A percentile compares a stretch with the other conserved stretches of the same genome.
Evolutionary conservation across 192 early-diverging fungal genomes (phyloP).

Genomic region (Podila horticola): DNA sequence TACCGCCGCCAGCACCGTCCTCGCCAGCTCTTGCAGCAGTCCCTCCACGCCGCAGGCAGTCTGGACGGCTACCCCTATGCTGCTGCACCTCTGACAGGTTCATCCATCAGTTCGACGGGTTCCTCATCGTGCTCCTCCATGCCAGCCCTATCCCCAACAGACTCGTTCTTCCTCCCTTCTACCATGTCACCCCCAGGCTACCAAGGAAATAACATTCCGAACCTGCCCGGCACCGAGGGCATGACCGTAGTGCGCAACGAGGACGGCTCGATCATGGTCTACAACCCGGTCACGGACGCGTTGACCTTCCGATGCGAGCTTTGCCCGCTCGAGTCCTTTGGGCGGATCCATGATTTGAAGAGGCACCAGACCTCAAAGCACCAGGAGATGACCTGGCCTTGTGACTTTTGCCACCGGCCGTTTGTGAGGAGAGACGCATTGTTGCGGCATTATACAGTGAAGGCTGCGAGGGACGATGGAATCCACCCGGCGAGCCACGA

Average conservation of each 20-base stretch:
- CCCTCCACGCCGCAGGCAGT: neutral
- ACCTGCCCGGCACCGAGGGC: slow-evolving; percentile 27
- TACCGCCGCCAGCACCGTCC: neutral
- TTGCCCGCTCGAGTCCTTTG: slow-evolving; percentile 42
- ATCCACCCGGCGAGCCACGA: slow-evolving; percentile 46
- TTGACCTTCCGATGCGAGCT: slow-evolving; percentile 44
- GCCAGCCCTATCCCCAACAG: neutral
- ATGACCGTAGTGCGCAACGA: slow-evolving; percentile 25
- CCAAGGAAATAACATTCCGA: neutral
- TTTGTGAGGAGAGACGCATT: slow-evolving; percentile 45
- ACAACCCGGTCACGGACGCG: slow-evolving; percentile 25
- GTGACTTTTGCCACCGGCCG: slow-evolving; percentile 46
- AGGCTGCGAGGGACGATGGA: slow-evolving; percentile 45
- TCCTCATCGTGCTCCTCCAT: neutral
- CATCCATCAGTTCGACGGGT: neutral
- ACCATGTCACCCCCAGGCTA: too few species aligned
- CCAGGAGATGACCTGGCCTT: slow-evolving; percentile 52
- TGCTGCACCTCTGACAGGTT: neutral
- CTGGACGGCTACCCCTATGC: neutral
- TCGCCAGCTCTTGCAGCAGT: neutral
- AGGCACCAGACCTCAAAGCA: slow-evolving; percentile 48
- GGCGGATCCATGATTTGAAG: slow-evolving; percentile 45
- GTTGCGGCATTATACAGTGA: slow-evolving; percentile 47
- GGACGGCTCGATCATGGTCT: slow-evolving; percentile 44
- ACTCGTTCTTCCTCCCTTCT: neutral